phyloP scores from a whole-genome alignment of 202 grass and related monocot genomes.

The Hordeum pubiflorum region DNA sequence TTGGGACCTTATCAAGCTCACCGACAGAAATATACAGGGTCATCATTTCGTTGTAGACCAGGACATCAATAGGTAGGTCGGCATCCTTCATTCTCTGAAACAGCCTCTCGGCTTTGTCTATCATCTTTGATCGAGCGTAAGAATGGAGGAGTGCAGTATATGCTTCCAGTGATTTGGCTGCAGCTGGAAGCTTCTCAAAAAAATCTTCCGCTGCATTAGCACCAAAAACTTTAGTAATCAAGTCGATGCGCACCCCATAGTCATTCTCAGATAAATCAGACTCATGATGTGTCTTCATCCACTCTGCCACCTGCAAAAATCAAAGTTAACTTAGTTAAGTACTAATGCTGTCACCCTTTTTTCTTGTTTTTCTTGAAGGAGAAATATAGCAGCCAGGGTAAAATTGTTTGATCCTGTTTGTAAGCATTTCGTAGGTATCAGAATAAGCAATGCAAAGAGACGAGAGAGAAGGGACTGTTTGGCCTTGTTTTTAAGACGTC shows the following conservation, averaged over 20 bases:
- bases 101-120: slow-evolving; percentile 62
- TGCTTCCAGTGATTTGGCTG: slow-evolving; percentile 55
- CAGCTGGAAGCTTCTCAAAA: slow-evolving; percentile 54
- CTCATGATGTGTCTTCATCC: slow-evolving; percentile 76
- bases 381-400: background rate
- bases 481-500: no score
- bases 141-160: slow-evolving; percentile 79
- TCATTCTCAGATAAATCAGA: slow-evolving; percentile 62
- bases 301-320: slow-evolving; percentile 61
- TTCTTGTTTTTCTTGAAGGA: background rate
- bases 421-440: background rate
- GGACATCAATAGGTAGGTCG: slow-evolving; percentile 25
- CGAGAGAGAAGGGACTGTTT: background rate
- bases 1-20: slow-evolving; percentile 48
- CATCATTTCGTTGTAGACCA: slow-evolving; percentile 88
- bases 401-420: background rate
- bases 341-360: background rate
- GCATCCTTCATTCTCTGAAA: slow-evolving; percentile 62
- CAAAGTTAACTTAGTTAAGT: background rate
- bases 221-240: slow-evolving; percentile 89
- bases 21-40: slow-evolving; percentile 76
- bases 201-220: slow-evolving; percentile 69
- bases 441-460: background rate
- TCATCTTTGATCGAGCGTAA: slow-evolving; percentile 64
- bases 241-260: slow-evolving; percentile 55